A percentile compares a stretch with the other conserved stretches of the same genome.
Conservation (phyloP, 2,329 filamentous ascomycete species). For the Fusarium coicis region DNA sequence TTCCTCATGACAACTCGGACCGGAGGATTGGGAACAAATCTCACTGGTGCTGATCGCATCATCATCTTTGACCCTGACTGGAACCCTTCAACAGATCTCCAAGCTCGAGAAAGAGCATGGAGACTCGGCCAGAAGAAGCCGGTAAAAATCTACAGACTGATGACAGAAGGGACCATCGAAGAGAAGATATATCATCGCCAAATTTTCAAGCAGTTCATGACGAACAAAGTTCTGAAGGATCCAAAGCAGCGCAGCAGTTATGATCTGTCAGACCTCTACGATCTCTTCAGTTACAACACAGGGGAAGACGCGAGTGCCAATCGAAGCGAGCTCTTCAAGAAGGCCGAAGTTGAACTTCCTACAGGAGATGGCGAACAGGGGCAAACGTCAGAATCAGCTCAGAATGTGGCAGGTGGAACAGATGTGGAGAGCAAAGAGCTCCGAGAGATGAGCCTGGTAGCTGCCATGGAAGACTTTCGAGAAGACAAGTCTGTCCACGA, state of each 20-base stretch:
- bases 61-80: slow-evolving; percentile 99
- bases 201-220: slow-evolving; percentile 98
- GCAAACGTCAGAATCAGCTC: slow-evolving; percentile 17
- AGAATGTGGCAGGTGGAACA: slow-evolving; percentile 1
- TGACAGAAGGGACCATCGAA: slow-evolving; percentile 97
- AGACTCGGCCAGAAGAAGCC: slow-evolving; percentile 93
- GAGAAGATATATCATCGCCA: slow-evolving; percentile 99
- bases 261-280: slow-evolving; percentile 88
- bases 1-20: slow-evolving; percentile 97
- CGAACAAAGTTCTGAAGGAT: slow-evolving; percentile 94
- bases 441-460: slow-evolving; percentile 67
- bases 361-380: not conserved
- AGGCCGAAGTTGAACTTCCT: slow-evolving; percentile 73
- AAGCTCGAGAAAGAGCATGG: slow-evolving; percentile 96
- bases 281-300: slow-evolving; percentile 79
- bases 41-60: slow-evolving; percentile 94
- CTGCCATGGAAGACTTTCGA: slow-evolving; percentile 72
- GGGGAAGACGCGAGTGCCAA: slow-evolving; percentile 72
- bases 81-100: slow-evolving; percentile 97
- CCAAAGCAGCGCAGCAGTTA: slow-evolving; percentile 94
- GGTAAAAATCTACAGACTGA: slow-evolving; percentile 96
- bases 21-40: slow-evolving; percentile 90
- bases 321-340: slow-evolving; percentile 86
- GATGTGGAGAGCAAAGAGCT: slow-evolving; percentile 53
- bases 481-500: slow-evolving; percentile 63